phyloP scores from a whole-genome alignment of 192 early-diverging fungal species.

The Linnemannia zychae region DNA sequence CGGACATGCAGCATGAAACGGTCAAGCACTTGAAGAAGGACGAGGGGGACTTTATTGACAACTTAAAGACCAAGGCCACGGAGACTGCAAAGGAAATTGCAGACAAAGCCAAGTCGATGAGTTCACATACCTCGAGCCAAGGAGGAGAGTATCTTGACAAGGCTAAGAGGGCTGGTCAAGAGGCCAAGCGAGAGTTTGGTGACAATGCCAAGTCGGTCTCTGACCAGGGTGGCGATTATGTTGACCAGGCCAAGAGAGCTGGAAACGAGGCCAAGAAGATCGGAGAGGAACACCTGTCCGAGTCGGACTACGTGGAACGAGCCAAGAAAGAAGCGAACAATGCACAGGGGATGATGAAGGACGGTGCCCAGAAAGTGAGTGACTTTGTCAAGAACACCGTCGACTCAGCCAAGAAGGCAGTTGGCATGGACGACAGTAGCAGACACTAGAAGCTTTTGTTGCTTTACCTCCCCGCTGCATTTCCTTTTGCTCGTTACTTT shows the following conservation, averaged over 20 bases:
- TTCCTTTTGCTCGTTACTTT: neutral
- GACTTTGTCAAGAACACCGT: conserved; percentile 39
- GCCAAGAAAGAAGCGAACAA: conserved; percentile 16
- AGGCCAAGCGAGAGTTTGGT: conserved; percentile 20
- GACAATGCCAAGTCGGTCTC: conserved; percentile 11
- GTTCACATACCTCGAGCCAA: neutral
- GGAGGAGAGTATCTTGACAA: conserved; percentile 1
- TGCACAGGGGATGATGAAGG: conserved; percentile 21
- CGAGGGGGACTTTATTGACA: neutral
- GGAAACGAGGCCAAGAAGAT: conserved; percentile 5
- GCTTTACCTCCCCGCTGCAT: neutral
- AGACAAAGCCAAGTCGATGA: neutral
- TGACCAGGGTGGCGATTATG: conserved; percentile 3
- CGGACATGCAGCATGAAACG: conserved; percentile 28
- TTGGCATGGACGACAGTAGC: conserved; percentile 29
- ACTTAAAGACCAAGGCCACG: conserved; percentile 17
- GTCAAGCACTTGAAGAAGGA: conserved; percentile 22
- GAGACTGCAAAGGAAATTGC: neutral
- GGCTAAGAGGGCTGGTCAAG: neutral
- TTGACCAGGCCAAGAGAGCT: conserved; percentile 7
- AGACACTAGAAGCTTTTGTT: neutral
- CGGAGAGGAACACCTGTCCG: neutral
- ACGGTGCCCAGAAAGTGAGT: conserved; percentile 36
- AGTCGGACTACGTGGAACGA: neutral
- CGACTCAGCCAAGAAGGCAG: conserved; percentile 36